Evolutionary conservation across 106 monocot genomes (phyloP), one percentile per base, ranked within the genome.

Genomic region (Narthecium ossifragum): DNA sequence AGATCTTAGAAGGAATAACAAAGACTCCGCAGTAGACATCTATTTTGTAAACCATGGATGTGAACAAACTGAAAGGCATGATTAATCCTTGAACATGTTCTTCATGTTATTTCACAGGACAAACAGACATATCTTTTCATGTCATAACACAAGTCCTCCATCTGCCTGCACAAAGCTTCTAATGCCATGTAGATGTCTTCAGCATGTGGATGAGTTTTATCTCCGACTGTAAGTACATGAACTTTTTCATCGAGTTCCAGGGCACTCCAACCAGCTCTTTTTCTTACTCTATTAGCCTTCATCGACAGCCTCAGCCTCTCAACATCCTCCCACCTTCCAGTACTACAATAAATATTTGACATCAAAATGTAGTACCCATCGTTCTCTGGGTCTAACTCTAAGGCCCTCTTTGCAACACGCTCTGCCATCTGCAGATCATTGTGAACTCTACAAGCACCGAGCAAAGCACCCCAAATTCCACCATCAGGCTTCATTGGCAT

Each of bases 391-490:
- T 93, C 88, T 25, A 64, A 59, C 14, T 74, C 73, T 7, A 85
- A 39, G 15, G 77, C 88, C 38, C 23, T 74, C 61, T 54, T 73
- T 26, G 79, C 85, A 23, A 82, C 64, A 0, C 69, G 73, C 57
- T 74, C 76, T 29, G 82, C 93, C 73, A 85, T 77, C 27, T 88
- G 82, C 18, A 80, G 39, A 52, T 88, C 68, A 48, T 70, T 69
- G 55, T 85, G 71, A 21, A 80, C 55, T 57, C 62, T 67, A 55
- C 88, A 93, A 48, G 88, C 85, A 53, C 79, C 65, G 27, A 93
- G 88, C 63, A 93, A 59, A 15, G 82, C 67, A 51, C 85, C 88
- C 88, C 93, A 93, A 17, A 88, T 85, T 46, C 67, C 81, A 39
- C 69, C 76, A 70, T 93, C 88, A 10, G 88, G 76, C 32, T 71